Evolutionary conservation across 2,329 filamentous ascomycete genomes (phyloP), one percentile per base, ranked within the genome.

Genomic region (Pseudogymnoascus sp.): DNA sequence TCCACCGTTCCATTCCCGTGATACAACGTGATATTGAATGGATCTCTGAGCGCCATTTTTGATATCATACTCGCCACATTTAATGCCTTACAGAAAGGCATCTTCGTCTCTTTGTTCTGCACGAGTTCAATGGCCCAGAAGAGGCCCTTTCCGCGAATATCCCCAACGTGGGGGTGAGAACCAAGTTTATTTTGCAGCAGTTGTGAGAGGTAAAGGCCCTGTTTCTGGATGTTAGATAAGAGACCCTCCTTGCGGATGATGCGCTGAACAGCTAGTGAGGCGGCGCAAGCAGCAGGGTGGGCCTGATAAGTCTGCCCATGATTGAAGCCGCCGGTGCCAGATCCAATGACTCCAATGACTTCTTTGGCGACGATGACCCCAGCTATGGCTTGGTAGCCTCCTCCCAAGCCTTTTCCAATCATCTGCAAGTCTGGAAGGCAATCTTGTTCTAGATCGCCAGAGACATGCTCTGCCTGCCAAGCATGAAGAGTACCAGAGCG

Each of bases 361-460:
- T 73, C 75, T 1, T 74, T 68, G 22, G 78, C 78, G 1, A 85
- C 76, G 1, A 90, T 74, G 18, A 88, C 75, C 0, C 78, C 86
- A 0, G 86, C 83, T 8, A 88, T 77, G 0, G 85, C 80, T 39
- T 78, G 77, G 63, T 84, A 88, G 0, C 87, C 87, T 16, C 80
- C 86, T 0, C 81, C 85, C 0, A 90, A 76, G 0, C 82, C 84
- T 70, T 90, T 90, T 0, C 84, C 87, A 12, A 88, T 74, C 0
- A 84, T 83, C 70, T 87, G 80, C 4, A 90, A 78, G 67, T 90
- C 87, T 0, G 87, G 87, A 5, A 75, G 75, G 20, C 57, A 59
- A 38, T 59, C 57, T 18, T 12, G 8, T 14, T 8, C 39, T 14
- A 25, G 1, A 35, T 59, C 16, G 3, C 35, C 38, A n/a, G 4